phyloP scores from a whole-genome alignment of 1,284 basidiomycete species.

The Cystobasidium slooffiae region DNA sequence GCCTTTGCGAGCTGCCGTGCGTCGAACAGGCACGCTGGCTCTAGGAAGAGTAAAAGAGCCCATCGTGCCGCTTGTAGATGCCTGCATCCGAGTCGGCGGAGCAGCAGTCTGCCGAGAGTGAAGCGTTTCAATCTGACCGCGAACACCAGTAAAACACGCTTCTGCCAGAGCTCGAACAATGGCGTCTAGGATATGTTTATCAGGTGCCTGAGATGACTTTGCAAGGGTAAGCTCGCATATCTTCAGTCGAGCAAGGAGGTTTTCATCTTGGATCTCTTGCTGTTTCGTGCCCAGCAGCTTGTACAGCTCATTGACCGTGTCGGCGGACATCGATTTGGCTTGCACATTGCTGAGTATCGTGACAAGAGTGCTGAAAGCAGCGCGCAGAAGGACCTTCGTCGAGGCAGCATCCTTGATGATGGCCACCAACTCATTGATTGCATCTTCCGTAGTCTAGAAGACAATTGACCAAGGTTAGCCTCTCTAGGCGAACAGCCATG shows the following conservation, averaged over 20 bases:
- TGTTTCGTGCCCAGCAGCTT: not conserved
- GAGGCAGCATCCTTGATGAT: not conserved
- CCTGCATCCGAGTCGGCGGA: not conserved
- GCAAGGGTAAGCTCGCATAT: not conserved
- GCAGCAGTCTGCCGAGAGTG: not conserved
- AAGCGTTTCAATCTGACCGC: not conserved
- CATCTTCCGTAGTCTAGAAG: slow-evolving; percentile 7
- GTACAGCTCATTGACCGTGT: slow-evolving; percentile 1
- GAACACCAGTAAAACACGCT: not conserved
- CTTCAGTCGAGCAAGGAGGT: slow-evolving; percentile 14
- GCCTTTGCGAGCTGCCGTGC: not conserved
- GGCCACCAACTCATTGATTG: not conserved
- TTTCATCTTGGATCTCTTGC: slow-evolving; percentile 8
- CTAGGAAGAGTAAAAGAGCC: not conserved
- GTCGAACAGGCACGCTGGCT: not conserved
- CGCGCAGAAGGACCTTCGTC: not conserved
- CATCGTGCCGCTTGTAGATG: not conserved
- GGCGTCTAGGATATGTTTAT: slow-evolving; percentile 1
- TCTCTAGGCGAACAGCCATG: not conserved
- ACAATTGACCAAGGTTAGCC: not conserved
- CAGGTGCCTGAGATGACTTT: not conserved
- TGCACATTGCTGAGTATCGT: slow-evolving; percentile 18
- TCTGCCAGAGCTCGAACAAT: not conserved
- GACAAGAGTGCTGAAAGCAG: not conserved
- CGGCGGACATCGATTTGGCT: not conserved